phyloP scores from a whole-genome alignment of 345 rosid species.

The Aquilaria malaccensis region DNA sequence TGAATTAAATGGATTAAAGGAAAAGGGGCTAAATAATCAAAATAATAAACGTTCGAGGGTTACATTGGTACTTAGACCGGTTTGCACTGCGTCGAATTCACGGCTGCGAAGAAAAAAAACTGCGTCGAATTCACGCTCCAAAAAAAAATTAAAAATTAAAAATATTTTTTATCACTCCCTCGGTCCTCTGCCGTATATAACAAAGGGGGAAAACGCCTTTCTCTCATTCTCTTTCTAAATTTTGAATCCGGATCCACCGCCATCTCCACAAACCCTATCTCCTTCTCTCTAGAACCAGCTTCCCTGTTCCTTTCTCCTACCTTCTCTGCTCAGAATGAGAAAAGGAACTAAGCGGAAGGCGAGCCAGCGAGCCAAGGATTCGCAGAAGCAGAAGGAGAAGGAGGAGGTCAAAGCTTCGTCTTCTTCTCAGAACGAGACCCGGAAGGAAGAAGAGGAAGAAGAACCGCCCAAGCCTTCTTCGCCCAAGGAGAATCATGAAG shows the following conservation, averaged over 20 bases:
- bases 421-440: conserved; percentile 10
- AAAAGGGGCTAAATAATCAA: too few relatives aligned
- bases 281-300: conserved; percentile 6
- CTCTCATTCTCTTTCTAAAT: conserved; percentile 8
- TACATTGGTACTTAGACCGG: too few relatives aligned
- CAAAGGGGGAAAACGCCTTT: too few relatives aligned
- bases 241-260: conserved; percentile 27
- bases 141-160: not conserved
- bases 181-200: not conserved
- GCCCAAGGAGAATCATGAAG: conserved; percentile 19
- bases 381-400: conserved; percentile 6
- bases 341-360: conserved; percentile 39
- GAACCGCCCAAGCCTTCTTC: conserved; percentile 13
- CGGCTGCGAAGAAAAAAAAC: not conserved
- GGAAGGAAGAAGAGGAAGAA: not conserved
- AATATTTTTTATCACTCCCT: not conserved
- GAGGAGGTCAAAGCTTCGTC: conserved; percentile 21
- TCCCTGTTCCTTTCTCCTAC: not conserved
- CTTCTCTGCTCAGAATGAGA: conserved; percentile 23
- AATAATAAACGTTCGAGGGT: too few relatives aligned
- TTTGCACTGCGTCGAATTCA: conserved; percentile 1
- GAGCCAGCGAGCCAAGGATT: conserved; percentile 22
- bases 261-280: conserved; percentile 6
- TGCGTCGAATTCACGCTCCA: conserved; percentile 9
- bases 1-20: too few relatives aligned